Evolutionary conservation across 345 rosid species (phyloP).

Genomic region (Rhodomyrtus tomentosa): DNA sequence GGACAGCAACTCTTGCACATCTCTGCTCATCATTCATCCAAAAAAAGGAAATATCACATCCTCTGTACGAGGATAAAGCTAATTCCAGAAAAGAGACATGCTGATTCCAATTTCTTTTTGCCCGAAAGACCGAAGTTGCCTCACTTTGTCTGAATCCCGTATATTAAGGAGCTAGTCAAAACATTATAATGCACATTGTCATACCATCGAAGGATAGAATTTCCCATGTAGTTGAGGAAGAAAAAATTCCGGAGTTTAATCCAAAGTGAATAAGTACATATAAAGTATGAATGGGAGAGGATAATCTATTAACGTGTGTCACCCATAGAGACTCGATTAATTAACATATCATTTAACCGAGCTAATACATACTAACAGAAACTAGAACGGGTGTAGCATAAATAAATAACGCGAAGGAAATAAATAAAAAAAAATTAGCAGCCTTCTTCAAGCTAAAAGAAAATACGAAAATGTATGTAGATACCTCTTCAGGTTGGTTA

Average conservation of each 20-base stretch:
- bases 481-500: constrained; percentile 39
- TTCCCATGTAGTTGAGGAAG: background rate
- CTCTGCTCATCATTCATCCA: constrained; percentile 8
- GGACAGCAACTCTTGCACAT: constrained; percentile 25
- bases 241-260: no score
- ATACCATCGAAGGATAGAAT: background rate
- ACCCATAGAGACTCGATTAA: background rate
- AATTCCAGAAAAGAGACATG: background rate
- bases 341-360: background rate
- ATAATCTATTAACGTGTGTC: background rate
- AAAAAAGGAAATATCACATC: background rate
- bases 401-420: no score
- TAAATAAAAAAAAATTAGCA: background rate
- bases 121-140: background rate
- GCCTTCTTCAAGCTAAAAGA: background rate
- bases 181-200: background rate
- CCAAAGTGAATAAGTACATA: no score
- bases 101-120: background rate
- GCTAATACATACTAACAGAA: background rate
- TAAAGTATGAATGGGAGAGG: background rate
- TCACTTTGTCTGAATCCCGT: background rate
- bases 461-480: background rate
- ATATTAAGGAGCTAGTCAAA: background rate
- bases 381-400: background rate
- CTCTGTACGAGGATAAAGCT: background rate